Conservation (phyloP, 1,284 basidiomycete species). For the Sporisorium reilianum region DNA sequence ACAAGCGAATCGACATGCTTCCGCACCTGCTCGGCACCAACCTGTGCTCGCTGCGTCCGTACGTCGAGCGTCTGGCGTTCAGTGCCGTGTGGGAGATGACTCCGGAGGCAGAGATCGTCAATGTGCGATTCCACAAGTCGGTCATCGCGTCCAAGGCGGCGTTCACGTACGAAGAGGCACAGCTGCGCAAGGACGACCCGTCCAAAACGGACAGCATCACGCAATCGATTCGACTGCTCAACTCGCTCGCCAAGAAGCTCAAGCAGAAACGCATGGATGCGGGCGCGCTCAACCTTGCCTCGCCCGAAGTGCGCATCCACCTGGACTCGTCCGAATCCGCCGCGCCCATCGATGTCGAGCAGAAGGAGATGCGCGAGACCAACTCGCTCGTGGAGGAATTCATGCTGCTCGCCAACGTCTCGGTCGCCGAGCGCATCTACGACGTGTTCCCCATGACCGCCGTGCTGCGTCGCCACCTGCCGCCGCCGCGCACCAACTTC, state of each 20-base stretch:
- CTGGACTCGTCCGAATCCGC: slow-evolving; percentile 91
- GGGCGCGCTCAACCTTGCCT: slow-evolving; percentile 95
- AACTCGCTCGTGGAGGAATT: slow-evolving; percentile 99
- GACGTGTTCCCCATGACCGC: slow-evolving; percentile 96
- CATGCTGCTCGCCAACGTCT: slow-evolving; percentile 97
- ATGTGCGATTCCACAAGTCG: slow-evolving; percentile 91
- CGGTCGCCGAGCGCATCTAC: slow-evolving; percentile 90
- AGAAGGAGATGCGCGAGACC: slow-evolving; percentile 91
- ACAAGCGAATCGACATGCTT: slow-evolving; percentile 99
- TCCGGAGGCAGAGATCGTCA: slow-evolving; percentile 81
- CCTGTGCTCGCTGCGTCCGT: slow-evolving; percentile 90
- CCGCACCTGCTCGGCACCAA: slow-evolving; percentile 95
- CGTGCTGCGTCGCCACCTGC: slow-evolving; percentile 91
- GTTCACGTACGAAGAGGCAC: slow-evolving; percentile 97
- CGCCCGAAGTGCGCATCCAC: slow-evolving; percentile 95
- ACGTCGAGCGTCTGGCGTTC: slow-evolving; percentile 95
- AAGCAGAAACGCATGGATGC: slow-evolving; percentile 88
- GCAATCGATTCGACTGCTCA: slow-evolving; percentile 87
- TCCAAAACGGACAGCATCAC: slow-evolving; percentile 85
- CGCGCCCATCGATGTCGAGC: slow-evolving; percentile 96
- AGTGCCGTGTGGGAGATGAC: slow-evolving; percentile 90
- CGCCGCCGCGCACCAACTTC: slow-evolving; percentile 93
- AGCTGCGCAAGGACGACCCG: slow-evolving; percentile 89
- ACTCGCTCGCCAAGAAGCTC: slow-evolving; percentile 86
- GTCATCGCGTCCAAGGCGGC: slow-evolving; percentile 97